Evolutionary conservation across 257 asterid genomes (phyloP), one percentile per base, ranked within the genome.

Genomic region (Anisodus tanguticus): DNA sequence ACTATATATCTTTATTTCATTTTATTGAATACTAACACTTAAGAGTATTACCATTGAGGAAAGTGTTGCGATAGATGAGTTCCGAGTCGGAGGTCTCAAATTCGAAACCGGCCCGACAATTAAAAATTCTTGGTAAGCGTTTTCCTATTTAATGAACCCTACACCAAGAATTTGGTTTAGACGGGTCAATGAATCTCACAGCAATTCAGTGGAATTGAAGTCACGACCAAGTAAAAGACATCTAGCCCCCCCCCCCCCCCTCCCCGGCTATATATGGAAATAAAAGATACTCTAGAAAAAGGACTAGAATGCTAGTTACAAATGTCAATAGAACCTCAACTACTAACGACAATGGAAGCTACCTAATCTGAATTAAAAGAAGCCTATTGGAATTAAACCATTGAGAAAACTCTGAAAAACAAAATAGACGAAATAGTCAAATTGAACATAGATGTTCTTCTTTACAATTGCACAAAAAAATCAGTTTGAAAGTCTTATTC

Each of bases 281-380:
- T 41, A 41, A 41, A 41, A 41, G 6, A 41, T 41, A 3, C 45
- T 41, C 4, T 3, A 41, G 45, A 7, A 51, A 9, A 51, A 7
- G 9, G 9, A 51, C 0, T 4, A 51, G 55, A 8, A 51, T 9
- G 13, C 19, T 58, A 17, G 19, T 59, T 49, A 49, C 82, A 77
- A 77, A 77, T 77, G 82, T 77, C 49, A 26, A 77, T 53, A 53
- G 8, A 53, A 77, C 31, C 64, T 77, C 64, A 53, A 31, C 49
- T 53, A 77, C 64, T 77, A 74, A 77, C 81, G 47, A 26, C 17
- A 77, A 12, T 22, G 12, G 81, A 77, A 53, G 81, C 81, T 76
- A 76, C 63, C 63, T 26, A 76, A 51, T 76, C 81, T 76, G 9
- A 76, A 51, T 76, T 12, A 51, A n/a, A 51, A 76, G 12, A 76